Evolutionary conservation across 352 stramenopile genomes (phyloP).

Genomic region (Phytopythium delawarense): DNA sequence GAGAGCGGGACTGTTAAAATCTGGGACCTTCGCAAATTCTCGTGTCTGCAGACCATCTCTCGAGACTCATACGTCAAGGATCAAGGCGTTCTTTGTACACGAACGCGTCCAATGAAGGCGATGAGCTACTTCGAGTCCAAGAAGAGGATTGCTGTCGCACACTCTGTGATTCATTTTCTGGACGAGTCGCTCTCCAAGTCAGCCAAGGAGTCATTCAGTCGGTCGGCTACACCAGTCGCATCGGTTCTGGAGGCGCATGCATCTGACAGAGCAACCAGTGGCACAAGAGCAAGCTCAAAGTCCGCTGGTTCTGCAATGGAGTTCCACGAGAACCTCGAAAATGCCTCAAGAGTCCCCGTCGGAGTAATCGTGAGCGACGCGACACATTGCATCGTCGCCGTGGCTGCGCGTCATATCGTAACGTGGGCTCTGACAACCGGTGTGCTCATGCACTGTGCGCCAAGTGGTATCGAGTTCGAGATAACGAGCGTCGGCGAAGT

Average conservation of each 20-base stretch:
- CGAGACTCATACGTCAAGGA: slow-evolving; percentile 29
- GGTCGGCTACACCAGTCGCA: not conserved
- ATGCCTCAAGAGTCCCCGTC: slow-evolving; percentile 13
- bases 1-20: slow-evolving; percentile 49
- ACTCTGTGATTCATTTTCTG: slow-evolving; percentile 55
- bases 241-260: not conserved
- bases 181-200: slow-evolving; percentile 15
- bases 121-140: slow-evolving; percentile 42
- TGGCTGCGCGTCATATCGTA: slow-evolving; percentile 26
- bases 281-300: not conserved
- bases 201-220: not conserved
- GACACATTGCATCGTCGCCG: slow-evolving; percentile 25
- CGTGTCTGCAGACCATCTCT: slow-evolving; percentile 31
- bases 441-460: slow-evolving; percentile 13
- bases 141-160: slow-evolving; percentile 38
- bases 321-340: not conserved
- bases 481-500: slow-evolving; percentile 26
- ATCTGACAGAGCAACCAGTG: not conserved
- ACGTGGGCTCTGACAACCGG: slow-evolving; percentile 25
- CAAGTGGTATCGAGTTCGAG: slow-evolving; percentile 18
- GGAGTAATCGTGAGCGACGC: slow-evolving; percentile 24
- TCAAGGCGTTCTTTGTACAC: slow-evolving; percentile 12
- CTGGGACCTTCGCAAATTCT: slow-evolving; percentile 50
- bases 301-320: not conserved
- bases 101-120: slow-evolving; percentile 22